These are phyloP conservation scores for Acorus calamus DNA, from an alignment of 106 monocot genomes.

Conservation along the genomic window DNA sequence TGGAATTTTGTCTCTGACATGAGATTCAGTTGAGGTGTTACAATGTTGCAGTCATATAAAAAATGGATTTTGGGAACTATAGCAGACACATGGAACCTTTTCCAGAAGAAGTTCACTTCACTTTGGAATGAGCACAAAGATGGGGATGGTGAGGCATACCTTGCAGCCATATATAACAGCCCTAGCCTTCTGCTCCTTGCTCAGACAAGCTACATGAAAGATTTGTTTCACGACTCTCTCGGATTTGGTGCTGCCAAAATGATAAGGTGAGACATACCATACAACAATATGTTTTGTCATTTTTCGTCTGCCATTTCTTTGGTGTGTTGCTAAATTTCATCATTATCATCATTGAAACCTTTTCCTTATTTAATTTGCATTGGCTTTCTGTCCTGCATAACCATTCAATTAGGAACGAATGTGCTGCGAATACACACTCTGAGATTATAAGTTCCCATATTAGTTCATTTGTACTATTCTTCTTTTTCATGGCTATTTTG, in stretches of 20 bases:
- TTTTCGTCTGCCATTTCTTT: neutral
- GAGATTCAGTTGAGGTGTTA: conserved; percentile 2
- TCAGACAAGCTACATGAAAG: conserved; percentile 65
- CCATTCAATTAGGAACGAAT: too few species aligned
- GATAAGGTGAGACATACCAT: conserved; percentile 54
- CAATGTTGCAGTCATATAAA: conserved; percentile 60
- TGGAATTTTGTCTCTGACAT: neutral
- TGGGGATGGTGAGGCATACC: conserved; percentile 79
- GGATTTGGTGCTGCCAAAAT: conserved; percentile 96
- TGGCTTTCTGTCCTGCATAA: too few species aligned
- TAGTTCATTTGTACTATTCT: too few species aligned
- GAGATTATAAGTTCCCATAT: too few species aligned
- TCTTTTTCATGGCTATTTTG: too few species aligned
- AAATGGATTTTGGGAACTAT: conserved; percentile 80
- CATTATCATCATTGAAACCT: too few species aligned
- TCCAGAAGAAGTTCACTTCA: conserved; percentile 58
- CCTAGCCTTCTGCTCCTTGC: conserved; percentile 37
- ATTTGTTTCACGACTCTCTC: conserved; percentile 80
- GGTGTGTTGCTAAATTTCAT: too few species aligned
- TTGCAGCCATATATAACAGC: conserved; percentile 41
- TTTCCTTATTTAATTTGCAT: too few species aligned
- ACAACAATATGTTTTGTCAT: neutral
- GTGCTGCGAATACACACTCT: too few species aligned
- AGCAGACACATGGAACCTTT: conserved; percentile 76
- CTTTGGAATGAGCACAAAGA: conserved; percentile 79